Evolutionary conservation across 2,329 filamentous ascomycete genomes (phyloP).

Genomic region (Cladosporium sp.): DNA sequence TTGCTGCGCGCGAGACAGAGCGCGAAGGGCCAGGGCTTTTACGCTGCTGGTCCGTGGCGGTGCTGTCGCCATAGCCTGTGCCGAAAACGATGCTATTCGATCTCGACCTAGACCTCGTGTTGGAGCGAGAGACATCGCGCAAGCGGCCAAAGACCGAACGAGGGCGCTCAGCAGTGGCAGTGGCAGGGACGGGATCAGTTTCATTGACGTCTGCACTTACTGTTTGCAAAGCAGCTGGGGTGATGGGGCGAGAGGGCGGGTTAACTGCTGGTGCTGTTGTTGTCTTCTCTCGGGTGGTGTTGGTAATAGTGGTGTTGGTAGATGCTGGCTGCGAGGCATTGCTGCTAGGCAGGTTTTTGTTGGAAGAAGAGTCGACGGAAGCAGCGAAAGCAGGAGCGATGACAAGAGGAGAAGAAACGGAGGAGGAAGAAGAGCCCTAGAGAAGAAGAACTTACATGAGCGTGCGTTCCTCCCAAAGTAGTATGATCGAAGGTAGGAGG

Average conservation of each 20-base stretch:
- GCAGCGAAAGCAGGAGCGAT: constrained; percentile 6
- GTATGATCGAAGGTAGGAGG: neutral
- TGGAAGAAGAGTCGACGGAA: neutral
- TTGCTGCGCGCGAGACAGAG: constrained; percentile 5
- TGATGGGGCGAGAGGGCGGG: neutral
- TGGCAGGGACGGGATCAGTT: neutral
- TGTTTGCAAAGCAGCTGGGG: neutral
- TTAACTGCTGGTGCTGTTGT: neutral
- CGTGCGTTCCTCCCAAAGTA: constrained; percentile 23
- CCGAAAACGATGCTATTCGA: neutral
- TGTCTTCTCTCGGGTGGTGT: neutral
- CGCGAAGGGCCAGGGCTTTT: constrained; percentile 14
- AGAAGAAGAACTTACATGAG: constrained; percentile 30
- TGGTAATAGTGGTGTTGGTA: neutral
- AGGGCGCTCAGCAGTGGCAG: neutral
- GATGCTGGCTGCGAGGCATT: neutral
- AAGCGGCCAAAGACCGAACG: constrained; percentile 8
- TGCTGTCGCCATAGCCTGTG: neutral
- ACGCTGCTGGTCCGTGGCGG: neutral
- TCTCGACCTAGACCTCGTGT: neutral
- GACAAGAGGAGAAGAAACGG: constrained; percentile 16
- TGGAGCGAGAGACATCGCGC: neutral
- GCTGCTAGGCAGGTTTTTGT: neutral
- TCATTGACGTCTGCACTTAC: neutral
- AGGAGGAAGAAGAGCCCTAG: constrained; percentile 21